Percentiles rank a stretch among this genome's conserved stretches.
Conservation (phyloP, 768 basidiomycete species). For the Tylopilus intermedius region DNA sequence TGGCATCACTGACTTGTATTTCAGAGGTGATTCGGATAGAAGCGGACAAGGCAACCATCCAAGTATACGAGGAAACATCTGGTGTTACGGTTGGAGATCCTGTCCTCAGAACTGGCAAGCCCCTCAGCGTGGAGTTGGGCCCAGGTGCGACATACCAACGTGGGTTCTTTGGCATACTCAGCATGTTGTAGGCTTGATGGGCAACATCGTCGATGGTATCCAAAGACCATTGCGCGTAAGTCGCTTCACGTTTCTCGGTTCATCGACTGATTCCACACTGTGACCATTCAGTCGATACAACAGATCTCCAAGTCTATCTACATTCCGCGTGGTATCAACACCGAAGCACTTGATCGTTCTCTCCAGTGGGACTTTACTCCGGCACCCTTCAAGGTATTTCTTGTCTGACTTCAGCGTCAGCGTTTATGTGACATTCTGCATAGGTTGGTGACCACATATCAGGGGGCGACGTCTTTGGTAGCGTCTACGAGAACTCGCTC, state of each 20-base stretch:
- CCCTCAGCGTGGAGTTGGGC: conserved; percentile 94
- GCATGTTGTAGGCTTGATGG: conserved; percentile 75
- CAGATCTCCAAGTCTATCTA: conserved; percentile 98
- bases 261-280: conserved; percentile 2
- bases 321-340: conserved; percentile 98
- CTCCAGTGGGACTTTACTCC: conserved; percentile 96
- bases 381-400: conserved; percentile 61
- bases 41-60: conserved; percentile 95
- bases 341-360: conserved; percentile 83
- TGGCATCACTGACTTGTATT: conserved; percentile 11
- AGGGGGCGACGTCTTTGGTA: conserved; percentile 94
- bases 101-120: conserved; percentile 95
- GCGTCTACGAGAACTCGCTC: conserved; percentile 95
- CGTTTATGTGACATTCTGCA: conserved; percentile 5
- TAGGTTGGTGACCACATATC: conserved; percentile 96
- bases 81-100: conserved; percentile 99
- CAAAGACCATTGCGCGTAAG: conserved; percentile 85
- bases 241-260: conserved; percentile 6
- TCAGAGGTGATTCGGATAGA: conserved; percentile 99
- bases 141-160: conserved; percentile 58
- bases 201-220: conserved; percentile 98
- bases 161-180: background rate
- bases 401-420: background rate
- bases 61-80: conserved; percentile 99
- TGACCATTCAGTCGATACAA: conserved; percentile 67